A percentile compares a stretch with the other conserved stretches of the same genome.
Conservation (phyloP, 495 filamentous ascomycete species). For the Hypoxylon trugodes region DNA sequence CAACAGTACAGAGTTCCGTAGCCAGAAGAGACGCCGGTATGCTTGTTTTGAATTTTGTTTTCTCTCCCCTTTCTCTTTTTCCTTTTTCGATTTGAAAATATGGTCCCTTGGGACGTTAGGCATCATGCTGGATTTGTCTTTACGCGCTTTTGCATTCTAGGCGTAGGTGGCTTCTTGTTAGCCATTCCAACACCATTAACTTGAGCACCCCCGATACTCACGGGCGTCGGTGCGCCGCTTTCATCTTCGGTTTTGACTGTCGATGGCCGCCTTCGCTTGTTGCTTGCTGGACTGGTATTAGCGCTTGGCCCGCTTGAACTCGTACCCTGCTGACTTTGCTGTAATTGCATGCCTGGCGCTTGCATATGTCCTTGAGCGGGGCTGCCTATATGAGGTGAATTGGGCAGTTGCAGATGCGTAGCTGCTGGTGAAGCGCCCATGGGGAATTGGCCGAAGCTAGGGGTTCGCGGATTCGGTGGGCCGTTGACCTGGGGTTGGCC, state of each 20-base stretch:
- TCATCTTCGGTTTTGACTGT: slow-evolving; percentile 81
- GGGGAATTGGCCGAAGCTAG: slow-evolving; percentile 59
- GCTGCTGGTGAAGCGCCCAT: slow-evolving; percentile 64
- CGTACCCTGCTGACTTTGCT: slow-evolving; percentile 76
- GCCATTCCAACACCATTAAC: slow-evolving; percentile 54
- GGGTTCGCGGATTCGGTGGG: slow-evolving; percentile 52
- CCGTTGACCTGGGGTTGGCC: slow-evolving; percentile 49
- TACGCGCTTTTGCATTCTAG: slow-evolving; percentile 55
- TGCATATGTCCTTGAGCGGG: slow-evolving; percentile 67
- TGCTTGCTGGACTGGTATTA: slow-evolving; percentile 84
- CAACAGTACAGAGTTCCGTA: slow-evolving; percentile 33
- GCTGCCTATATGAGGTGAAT: slow-evolving; percentile 66
- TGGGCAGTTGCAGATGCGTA: slow-evolving; percentile 64
- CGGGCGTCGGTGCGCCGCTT: slow-evolving; percentile 56
- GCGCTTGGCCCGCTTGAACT: slow-evolving; percentile 77
- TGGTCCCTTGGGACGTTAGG: background rate
- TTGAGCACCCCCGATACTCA: slow-evolving; percentile 50
- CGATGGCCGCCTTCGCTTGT: slow-evolving; percentile 78
- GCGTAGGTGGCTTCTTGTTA: slow-evolving; percentile 54
- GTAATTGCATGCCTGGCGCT: slow-evolving; percentile 72
- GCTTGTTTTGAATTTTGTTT: slow-evolving; percentile 7
- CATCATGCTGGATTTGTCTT: slow-evolving; percentile 50
- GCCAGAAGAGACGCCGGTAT: slow-evolving; percentile 36
- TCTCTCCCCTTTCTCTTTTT: background rate
- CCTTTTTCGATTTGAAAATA: background rate